phyloP scores from a whole-genome alignment of 371 early-diverging fungal species.

The Mortierella sp. region DNA sequence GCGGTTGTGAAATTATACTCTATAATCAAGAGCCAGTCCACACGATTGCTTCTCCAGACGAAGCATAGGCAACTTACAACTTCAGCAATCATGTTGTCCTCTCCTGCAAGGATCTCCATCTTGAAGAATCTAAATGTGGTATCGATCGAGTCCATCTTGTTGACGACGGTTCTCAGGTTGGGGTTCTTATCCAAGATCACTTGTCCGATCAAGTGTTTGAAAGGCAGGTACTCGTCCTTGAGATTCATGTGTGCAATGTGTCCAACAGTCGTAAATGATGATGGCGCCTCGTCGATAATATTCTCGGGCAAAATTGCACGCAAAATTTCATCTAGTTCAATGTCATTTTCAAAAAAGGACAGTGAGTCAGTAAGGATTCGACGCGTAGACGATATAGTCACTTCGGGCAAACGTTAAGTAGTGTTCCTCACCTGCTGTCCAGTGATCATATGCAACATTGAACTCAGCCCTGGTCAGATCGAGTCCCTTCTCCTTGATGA shows the following conservation, averaged over 20 bases:
- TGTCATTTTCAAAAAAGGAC: slow-evolving; percentile 27
- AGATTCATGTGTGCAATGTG: slow-evolving; percentile 99
- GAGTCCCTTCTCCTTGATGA: slow-evolving; percentile 63
- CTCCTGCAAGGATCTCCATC: slow-evolving; percentile 97
- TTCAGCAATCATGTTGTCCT: slow-evolving; percentile 85
- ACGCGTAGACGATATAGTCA: too few relatives aligned
- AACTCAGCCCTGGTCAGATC: slow-evolving; percentile 65
- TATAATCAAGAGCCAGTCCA: background rate
- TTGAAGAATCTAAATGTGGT: slow-evolving; percentile 95
- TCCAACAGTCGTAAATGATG: slow-evolving; percentile 94
- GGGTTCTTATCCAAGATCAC: slow-evolving; percentile 96
- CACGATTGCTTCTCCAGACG: too few relatives aligned
- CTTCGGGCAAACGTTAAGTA: too few relatives aligned
- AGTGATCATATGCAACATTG: slow-evolving; percentile 78
- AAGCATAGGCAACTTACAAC: too few relatives aligned
- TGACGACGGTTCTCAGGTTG: slow-evolving; percentile 93
- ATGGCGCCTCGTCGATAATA: slow-evolving; percentile 77
- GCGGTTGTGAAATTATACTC: too few relatives aligned
- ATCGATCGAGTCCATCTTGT: slow-evolving; percentile 95
- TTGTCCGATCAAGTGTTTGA: slow-evolving; percentile 92
- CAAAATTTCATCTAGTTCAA: slow-evolving; percentile 89
- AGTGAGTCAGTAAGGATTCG: too few relatives aligned
- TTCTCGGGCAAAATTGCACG: slow-evolving; percentile 91
- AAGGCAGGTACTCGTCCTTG: slow-evolving; percentile 88
- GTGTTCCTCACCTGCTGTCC: slow-evolving; percentile 87